Percentiles rank a stretch among this genome's conserved stretches.
phyloP scores from a whole-genome alignment of 345 rosid genomes.

The Gossypium sturtianum region DNA sequence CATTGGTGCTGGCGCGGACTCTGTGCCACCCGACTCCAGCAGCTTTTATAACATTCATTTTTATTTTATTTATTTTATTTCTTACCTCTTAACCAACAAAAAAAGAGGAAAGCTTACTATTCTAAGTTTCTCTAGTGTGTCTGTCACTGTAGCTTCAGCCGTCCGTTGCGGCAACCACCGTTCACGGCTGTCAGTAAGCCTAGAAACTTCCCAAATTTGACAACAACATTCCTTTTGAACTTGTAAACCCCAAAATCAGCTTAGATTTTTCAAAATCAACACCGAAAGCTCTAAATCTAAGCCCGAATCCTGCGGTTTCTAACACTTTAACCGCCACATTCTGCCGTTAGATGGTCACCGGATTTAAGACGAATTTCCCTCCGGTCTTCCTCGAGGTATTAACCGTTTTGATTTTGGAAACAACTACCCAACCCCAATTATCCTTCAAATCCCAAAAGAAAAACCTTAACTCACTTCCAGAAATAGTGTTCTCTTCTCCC shows the following conservation, averaged over 20 bases:
- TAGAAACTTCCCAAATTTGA: neutral
- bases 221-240: neutral
- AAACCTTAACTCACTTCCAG: neutral
- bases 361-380: neutral
- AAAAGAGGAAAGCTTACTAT: neutral
- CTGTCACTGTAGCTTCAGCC: neutral
- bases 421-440: neutral
- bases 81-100: neutral
- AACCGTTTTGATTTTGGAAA: neutral
- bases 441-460: neutral
- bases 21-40: neutral
- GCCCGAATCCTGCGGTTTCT: neutral
- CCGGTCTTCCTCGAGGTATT: neutral
- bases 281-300: neutral
- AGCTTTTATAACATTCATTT: neutral
- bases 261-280: neutral
- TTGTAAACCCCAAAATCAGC: neutral
- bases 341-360: neutral
- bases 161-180: neutral
- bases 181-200: neutral
- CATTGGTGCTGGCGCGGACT: neutral
- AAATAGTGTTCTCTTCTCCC: neutral
- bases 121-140: neutral
- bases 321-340: neutral
- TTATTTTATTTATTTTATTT: neutral